Base-by-base conservation (phyloP, 345 rosid species). In the Brassica nigra region DNA sequence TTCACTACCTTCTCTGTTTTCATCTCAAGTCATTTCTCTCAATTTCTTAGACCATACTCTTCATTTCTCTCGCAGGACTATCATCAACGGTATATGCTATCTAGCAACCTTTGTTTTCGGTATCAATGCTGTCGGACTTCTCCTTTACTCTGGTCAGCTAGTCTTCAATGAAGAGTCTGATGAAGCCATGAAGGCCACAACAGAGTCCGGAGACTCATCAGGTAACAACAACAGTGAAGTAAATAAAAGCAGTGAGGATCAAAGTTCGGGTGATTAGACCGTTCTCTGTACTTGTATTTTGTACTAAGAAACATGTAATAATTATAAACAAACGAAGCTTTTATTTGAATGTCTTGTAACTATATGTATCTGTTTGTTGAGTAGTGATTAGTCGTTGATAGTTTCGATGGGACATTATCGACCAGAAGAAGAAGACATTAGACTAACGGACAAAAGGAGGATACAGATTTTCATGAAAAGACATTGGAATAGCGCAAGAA, bases 81-180 rank as follows among this genome's bases (percentile, higher is more conserved):
- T 92, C 76, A 61, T 92, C 36, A 95, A 95, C 15, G 98, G 99
- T 23, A 15, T 91, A 75, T 93, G 97, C 87, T 93, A 95, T 83
- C 97, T 95, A 16, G 96, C 97, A 9, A 93, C 99, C 15, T 95
- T 90, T 81, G 97, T 92, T 73, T 92, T 95, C 2, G 96, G 99
- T 69, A 37, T 93, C 82, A 95, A 95, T 64, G 83, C 97, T 0
- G 11, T 92, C 0, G 99, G 98, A 47, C 87, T 95, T 66, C 69
- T 95, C 64, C 93, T 93, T 55, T 93, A 87, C 82, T 83, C 97
- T 5, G 94, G 84, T 30, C 97, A 91, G 71, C 94, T 92, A 78
- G 59, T 29, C 30, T 81, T 81, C 84, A 76, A 15, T 28, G 80
- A 76, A 63, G 76, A 80, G 0, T 75, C 91, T 87, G 74, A 8